A percentile compares a stretch with the other conserved stretches of the same genome.
phyloP scores from a whole-genome alignment of 192 early-diverging fungal genomes.

The Diversispora eburnea region DNA sequence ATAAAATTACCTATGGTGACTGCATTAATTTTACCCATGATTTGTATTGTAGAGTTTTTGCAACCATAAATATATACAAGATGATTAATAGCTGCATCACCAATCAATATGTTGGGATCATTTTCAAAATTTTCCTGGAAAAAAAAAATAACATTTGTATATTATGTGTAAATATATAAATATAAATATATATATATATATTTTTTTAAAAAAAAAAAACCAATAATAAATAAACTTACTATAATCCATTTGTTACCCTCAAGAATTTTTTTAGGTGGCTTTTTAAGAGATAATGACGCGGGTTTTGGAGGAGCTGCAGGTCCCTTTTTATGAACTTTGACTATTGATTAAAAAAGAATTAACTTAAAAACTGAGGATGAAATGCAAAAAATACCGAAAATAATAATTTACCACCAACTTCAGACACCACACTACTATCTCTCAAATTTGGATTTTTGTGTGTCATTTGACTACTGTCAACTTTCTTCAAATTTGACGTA shows the following conservation, averaged over 20 bases:
- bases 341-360: conserved; percentile 25
- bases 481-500: conserved; percentile 84
- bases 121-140: conserved; percentile 75
- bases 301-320: conserved; percentile 56
- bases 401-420: conserved; percentile 20
- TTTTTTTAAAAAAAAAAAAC: conserved; percentile 2
- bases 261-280: conserved; percentile 74
- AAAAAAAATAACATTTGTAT: neutral
- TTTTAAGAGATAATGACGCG: conserved; percentile 56
- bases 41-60: conserved; percentile 81
- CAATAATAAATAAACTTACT: conserved; percentile 31
- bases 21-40: conserved; percentile 91
- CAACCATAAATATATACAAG: conserved; percentile 95
- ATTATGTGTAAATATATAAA: conserved; percentile 5
- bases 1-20: conserved; percentile 68
- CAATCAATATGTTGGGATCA: conserved; percentile 71
- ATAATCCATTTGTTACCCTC: conserved; percentile 94
- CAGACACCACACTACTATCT: conserved; percentile 55
- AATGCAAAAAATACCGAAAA: neutral
- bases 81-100: conserved; percentile 78
- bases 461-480: conserved; percentile 94
- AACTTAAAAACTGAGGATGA: neutral
- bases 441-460: conserved; percentile 96
- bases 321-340: conserved; percentile 40
- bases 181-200: too few relatives aligned